Evolutionary conservation across 495 filamentous ascomycete genomes (phyloP).

Genomic region (Filosporella fistucella): DNA sequence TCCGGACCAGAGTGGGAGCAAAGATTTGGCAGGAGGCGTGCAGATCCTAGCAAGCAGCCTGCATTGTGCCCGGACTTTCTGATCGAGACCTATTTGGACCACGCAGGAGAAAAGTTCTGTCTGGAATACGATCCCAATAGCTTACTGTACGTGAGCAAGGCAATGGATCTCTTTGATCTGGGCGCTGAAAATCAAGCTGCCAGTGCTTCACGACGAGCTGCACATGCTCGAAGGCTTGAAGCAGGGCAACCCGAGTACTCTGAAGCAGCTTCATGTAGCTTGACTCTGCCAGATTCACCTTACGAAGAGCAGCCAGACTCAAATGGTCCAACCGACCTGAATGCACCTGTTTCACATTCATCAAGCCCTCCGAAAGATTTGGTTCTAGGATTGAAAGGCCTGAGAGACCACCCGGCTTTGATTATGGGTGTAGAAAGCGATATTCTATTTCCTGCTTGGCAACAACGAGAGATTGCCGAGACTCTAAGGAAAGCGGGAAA

Average conservation of each 20-base stretch:
- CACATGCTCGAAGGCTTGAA: constrained; percentile 22
- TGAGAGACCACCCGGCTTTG: constrained; percentile 72
- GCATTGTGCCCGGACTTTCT: constrained; percentile 95
- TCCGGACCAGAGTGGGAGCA: constrained; percentile 98
- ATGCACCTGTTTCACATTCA: constrained; percentile 14
- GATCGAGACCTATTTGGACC: constrained; percentile 97
- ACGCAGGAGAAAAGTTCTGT: constrained; percentile 98
- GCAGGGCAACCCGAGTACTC: constrained; percentile 11
- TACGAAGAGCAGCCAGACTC: constrained; percentile 72
- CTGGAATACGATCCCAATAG: constrained; percentile 98
- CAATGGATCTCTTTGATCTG: constrained; percentile 98
- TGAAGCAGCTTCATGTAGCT: constrained; percentile 56
- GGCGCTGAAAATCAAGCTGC: constrained; percentile 59
- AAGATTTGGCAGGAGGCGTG: constrained; percentile 83
- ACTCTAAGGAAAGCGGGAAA: constrained; percentile 76
- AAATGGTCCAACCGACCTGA: constrained; percentile 11
- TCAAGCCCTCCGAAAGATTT: constrained; percentile 66
- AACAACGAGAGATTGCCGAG: constrained; percentile 91
- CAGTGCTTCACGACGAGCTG: constrained; percentile 33
- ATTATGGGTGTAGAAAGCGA: constrained; percentile 95
- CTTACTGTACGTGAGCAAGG: constrained; percentile 93
- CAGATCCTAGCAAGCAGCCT: constrained; percentile 80
- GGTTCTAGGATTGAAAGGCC: constrained; percentile 62
- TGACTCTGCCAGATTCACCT: constrained; percentile 79
- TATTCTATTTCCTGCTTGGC: constrained; percentile 97